A percentile compares a stretch with the other conserved stretches of the same genome.
Evolutionary conservation across 805 yeast genomes (phyloP).

Genomic region (Barnettozyma botsteinii): DNA sequence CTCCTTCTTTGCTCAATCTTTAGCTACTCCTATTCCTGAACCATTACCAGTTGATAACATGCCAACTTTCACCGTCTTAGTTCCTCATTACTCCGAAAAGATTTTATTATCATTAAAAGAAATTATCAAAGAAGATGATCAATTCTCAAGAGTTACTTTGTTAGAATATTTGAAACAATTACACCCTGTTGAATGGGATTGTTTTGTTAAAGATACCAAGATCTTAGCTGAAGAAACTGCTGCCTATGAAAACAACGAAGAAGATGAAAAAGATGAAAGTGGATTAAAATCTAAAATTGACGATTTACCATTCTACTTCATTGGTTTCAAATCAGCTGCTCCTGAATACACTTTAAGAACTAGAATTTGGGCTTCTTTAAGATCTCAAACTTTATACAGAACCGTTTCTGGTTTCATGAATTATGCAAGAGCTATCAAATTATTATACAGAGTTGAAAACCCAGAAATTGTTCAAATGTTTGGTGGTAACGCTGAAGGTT

Average conservation of each 20-base stretch:
- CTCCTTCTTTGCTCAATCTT: conserved; percentile 97
- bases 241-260: conserved; percentile 47
- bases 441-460: conserved; percentile 89
- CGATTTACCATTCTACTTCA: conserved; percentile 90
- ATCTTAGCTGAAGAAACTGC: conserved; percentile 93
- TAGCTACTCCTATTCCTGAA: conserved; percentile 98
- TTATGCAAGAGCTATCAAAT: conserved; percentile 91
- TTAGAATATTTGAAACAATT: conserved; percentile 91
- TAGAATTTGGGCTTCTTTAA: conserved; percentile 96
- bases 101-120: conserved; percentile 89
- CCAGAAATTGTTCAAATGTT: conserved; percentile 96
- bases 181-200: conserved; percentile 96
- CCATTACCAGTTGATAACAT: conserved; percentile 98
- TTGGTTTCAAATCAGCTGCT: conserved; percentile 96
- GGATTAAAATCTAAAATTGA: conserved; percentile 78
- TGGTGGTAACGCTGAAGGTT: conserved; percentile 97
- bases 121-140: conserved; percentile 95
- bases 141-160: conserved; percentile 88
- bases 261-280: conserved; percentile 53
- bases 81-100: conserved; percentile 96
- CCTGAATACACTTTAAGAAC: conserved; percentile 96
- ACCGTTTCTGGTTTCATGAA: conserved; percentile 99
- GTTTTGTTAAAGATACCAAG: conserved; percentile 94
- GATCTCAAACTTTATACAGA: conserved; percentile 95
- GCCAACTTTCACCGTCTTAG: conserved; percentile 97